Percentiles rank a stretch among this genome's conserved stretches.
Conservation (phyloP, 345 rosid species). For the Eucalyptus regnans region DNA sequence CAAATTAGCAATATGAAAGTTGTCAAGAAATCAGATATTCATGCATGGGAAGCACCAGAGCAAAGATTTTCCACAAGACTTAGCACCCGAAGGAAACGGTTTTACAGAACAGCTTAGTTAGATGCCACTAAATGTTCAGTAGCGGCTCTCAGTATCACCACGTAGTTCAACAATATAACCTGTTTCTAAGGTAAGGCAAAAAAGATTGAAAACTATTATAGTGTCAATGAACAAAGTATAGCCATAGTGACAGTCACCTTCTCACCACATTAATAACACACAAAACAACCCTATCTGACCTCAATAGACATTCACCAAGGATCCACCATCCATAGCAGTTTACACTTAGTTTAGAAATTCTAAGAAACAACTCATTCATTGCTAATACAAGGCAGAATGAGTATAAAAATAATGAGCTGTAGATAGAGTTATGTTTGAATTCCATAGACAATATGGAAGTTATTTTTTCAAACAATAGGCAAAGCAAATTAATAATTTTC, state of each 20-base stretch:
- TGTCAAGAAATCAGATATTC: background rate
- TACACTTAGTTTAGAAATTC: background rate
- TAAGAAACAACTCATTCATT: background rate
- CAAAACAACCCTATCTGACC: background rate
- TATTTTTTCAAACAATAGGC: background rate
- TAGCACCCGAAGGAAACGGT: background rate
- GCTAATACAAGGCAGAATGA: background rate
- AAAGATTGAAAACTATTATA: background rate
- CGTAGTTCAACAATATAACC: background rate
- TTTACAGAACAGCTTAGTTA: background rate
- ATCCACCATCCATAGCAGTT: background rate
- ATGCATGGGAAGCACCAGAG: background rate
- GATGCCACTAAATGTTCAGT: background rate
- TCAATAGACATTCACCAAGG: background rate
- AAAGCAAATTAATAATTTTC: background rate
- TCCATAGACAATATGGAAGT: background rate
- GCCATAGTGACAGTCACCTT: background rate
- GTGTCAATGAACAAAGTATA: background rate
- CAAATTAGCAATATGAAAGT: background rate
- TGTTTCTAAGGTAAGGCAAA: background rate
- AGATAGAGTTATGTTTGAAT: background rate
- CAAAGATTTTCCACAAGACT: background rate
- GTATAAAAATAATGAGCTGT: background rate
- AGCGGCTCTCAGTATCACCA: background rate
- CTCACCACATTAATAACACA: background rate